A percentile compares a stretch with the other conserved stretches of the same genome.
Evolutionary conservation across 768 basidiomycete species (phyloP).

Genomic region (Leccinum imitatum): DNA sequence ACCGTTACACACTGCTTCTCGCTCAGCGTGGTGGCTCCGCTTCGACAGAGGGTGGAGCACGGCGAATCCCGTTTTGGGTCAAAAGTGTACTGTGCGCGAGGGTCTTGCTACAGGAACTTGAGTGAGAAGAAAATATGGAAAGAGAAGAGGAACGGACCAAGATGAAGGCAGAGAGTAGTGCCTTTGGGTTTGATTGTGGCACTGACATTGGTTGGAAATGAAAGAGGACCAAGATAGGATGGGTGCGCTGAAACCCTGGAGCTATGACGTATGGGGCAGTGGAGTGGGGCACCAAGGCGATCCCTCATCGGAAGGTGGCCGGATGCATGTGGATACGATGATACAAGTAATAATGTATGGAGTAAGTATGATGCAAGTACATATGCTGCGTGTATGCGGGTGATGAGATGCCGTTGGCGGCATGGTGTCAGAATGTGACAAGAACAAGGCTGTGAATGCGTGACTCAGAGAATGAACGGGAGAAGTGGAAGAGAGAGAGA

Average conservation of each 20-base stretch:
- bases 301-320: slow-evolving; percentile 2
- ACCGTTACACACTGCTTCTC: slow-evolving; percentile 56
- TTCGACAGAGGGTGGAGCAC: slow-evolving; percentile 59
- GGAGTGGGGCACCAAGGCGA: background rate
- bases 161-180: slow-evolving; percentile 41
- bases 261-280: slow-evolving; percentile 28
- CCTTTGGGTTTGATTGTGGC: slow-evolving; percentile 28
- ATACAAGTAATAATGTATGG: slow-evolving; percentile 24
- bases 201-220: slow-evolving; percentile 22
- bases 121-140: slow-evolving; percentile 2
- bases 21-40: slow-evolving; percentile 29
- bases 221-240: slow-evolving; percentile 6
- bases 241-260: background rate
- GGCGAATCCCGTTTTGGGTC: slow-evolving; percentile 59
- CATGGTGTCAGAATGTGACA: slow-evolving; percentile 6
- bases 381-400: slow-evolving; percentile 23
- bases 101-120: slow-evolving; percentile 20
- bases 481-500: background rate
- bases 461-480: slow-evolving; percentile 13
- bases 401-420: slow-evolving; percentile 4
- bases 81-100: slow-evolving; percentile 56
- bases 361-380: slow-evolving; percentile 28
- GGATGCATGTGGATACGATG: slow-evolving; percentile 20
- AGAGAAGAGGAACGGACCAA: slow-evolving; percentile 39
- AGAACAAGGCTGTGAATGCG: slow-evolving; percentile 10